Evolutionary conservation across 2,329 filamentous ascomycete genomes (phyloP).

Genomic region (Pseudogymnoascus sp.): DNA sequence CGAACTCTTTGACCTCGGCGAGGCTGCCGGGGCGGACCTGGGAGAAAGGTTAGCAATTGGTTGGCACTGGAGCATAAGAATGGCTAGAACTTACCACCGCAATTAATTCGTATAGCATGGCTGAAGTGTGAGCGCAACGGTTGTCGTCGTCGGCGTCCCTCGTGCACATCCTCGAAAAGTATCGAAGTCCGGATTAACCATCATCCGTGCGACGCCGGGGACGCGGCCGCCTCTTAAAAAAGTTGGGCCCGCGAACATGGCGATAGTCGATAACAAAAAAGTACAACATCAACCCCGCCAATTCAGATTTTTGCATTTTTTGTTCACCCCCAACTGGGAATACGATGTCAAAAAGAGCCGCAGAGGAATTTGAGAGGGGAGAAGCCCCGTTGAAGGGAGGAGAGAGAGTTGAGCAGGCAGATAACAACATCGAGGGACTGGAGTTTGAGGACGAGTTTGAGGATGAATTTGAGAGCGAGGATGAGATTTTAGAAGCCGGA

Average conservation of each 20-base stretch:
- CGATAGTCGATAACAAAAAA: conserved; percentile 19
- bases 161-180: neutral
- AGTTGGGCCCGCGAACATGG: conserved; percentile 3
- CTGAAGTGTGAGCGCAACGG: neutral
- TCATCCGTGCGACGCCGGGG: neutral
- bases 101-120: conserved; percentile 96
- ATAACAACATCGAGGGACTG: conserved; percentile 58
- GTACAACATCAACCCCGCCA: conserved; percentile 6
- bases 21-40: conserved; percentile 90
- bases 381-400: conserved; percentile 50
- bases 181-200: neutral
- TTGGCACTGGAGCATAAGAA: neutral
- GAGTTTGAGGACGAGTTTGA: conserved; percentile 96
- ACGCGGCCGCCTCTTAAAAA: conserved; percentile 8
- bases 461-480: conserved; percentile 82
- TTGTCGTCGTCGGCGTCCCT: neutral
- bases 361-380: conserved; percentile 39
- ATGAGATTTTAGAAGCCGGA: conserved; percentile 89
- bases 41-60: conserved; percentile 16
- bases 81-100: conserved; percentile 62
- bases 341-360: conserved; percentile 53
- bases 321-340: neutral
- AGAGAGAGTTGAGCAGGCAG: conserved; percentile 53
- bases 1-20: conserved; percentile 89
- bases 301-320: conserved; percentile 3